A percentile compares a stretch with the other conserved stretches of the same genome.
phyloP scores from a whole-genome alignment of 1,139 yeast genomes.

The Scheffersomyces segobiensis region DNA sequence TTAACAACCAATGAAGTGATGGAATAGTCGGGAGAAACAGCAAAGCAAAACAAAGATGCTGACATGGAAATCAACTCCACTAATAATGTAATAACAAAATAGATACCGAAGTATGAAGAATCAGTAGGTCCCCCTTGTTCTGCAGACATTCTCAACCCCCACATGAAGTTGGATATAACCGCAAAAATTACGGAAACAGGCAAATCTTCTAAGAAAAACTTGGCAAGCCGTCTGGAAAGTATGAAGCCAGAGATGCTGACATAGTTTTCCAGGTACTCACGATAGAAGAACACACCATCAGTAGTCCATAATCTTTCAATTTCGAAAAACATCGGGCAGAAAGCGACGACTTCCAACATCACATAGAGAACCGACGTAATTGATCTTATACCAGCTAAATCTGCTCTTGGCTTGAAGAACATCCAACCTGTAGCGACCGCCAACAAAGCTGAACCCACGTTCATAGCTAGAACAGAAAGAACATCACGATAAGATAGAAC shows the following conservation, averaged over 20 bases:
- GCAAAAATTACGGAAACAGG: constrained; percentile 62
- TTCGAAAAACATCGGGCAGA: constrained; percentile 69
- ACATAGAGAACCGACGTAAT: constrained; percentile 64
- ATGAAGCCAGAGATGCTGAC: constrained; percentile 69
- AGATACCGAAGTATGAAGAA: constrained; percentile 56
- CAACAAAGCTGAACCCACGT: constrained; percentile 56
- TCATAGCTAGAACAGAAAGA: constrained; percentile 52
- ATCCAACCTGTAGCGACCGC: constrained; percentile 76
- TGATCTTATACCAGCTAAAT: constrained; percentile 69
- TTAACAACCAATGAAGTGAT: constrained; percentile 65
- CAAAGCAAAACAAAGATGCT: constrained; percentile 56
- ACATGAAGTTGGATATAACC: constrained; percentile 70
- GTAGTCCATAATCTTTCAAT: constrained; percentile 67
- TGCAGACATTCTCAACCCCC: constrained; percentile 54
- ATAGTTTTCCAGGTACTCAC: constrained; percentile 74
- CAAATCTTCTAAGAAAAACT: constrained; percentile 68
- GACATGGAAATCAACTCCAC: constrained; percentile 58
- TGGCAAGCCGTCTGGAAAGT: constrained; percentile 65
- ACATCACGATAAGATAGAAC: constrained; percentile 60
- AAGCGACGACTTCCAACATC: constrained; percentile 65
- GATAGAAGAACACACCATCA: constrained; percentile 69
- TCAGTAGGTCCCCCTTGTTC: constrained; percentile 14
- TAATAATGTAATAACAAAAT: constrained; percentile 58
- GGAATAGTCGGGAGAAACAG: constrained; percentile 64
- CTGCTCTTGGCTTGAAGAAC: constrained; percentile 63